Base-by-base conservation (phyloP, 805 yeast genomes). In the Saccharomycopsis olivae region DNA sequence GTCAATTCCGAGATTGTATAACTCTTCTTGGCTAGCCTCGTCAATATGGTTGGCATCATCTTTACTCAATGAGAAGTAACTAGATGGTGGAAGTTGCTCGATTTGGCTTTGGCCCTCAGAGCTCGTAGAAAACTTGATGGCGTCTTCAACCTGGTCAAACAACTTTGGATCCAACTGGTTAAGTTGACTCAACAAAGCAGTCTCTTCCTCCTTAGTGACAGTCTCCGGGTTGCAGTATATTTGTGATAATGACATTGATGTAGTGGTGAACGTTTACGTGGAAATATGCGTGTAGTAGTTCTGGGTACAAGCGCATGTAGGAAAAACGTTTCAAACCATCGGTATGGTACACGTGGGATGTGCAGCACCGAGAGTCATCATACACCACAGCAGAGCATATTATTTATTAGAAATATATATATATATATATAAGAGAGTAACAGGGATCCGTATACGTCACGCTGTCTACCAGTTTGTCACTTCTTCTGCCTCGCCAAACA, bases 381-480 rank as follows among this genome's bases (percentile, higher is more conserved):
- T n/a, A n/a, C n/a, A n/a, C n/a, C n/a, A n/a, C n/a, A n/a, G n/a
- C n/a, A n/a, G n/a, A n/a, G n/a, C n/a, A n/a, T n/a, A n/a, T n/a
- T n/a, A n/a, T n/a, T n/a, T n/a, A n/a, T n/a, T n/a, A n/a, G n/a
- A n/a, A n/a, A n/a, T n/a, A n/a, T n/a, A n/a, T n/a, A n/a, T n/a
- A n/a, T n/a, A n/a, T n/a, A n/a, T n/a, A n/a, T n/a, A n/a, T n/a
- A n/a, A n/a, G n/a, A n/a, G n/a, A n/a, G n/a, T n/a, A n/a, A n/a
- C n/a, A n/a, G n/a, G n/a, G n/a, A n/a, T n/a, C n/a, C n/a, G n/a
- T n/a, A n/a, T n/a, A n/a, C n/a, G n/a, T n/a, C n/a, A n/a, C n/a
- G n/a, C n/a, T n/a, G n/a, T n/a, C n/a, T 58, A 89, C 98, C 98
- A 89, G 47, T 78, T 83, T 23, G 97, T 86, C 36, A 92, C 88